Evolutionary conservation across 768 basidiomycete genomes (phyloP).

Genomic region (Fomitopsis serialis): DNA sequence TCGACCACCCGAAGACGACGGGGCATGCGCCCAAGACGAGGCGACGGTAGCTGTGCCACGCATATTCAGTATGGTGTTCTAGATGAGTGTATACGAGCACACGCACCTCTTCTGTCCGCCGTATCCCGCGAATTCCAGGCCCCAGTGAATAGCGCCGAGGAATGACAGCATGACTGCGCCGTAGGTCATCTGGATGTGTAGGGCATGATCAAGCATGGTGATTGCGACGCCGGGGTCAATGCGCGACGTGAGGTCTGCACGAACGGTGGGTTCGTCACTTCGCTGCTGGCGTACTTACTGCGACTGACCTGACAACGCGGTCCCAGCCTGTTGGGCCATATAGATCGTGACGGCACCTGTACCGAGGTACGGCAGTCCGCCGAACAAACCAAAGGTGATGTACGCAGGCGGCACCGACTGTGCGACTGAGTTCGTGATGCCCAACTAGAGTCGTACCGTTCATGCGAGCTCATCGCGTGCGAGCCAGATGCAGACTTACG

Average conservation of each 20-base stretch:
- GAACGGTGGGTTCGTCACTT: background rate
- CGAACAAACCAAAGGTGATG: conserved; percentile 73
- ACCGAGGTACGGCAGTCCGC: conserved; percentile 83
- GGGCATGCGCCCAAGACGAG: conserved; percentile 80
- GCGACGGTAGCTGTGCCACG: conserved; percentile 38
- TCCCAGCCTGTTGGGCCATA: conserved; percentile 73
- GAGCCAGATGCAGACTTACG: conserved; percentile 35
- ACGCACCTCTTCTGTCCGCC: conserved; percentile 74
- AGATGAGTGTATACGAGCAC: background rate
- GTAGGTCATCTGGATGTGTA: conserved; percentile 88
- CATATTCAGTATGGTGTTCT: background rate
- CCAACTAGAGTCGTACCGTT: conserved; percentile 40
- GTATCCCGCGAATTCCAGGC: conserved; percentile 86
- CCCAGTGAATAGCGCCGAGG: conserved; percentile 93
- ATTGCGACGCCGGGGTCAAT: conserved; percentile 78
- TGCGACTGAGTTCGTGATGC: conserved; percentile 72
- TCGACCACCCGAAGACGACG: conserved; percentile 84
- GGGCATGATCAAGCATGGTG: conserved; percentile 73
- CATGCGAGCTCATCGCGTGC: background rate
- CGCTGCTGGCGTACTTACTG: too few species aligned
- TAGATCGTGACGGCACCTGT: conserved; percentile 77
- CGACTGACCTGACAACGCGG: conserved; percentile 40
- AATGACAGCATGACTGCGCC: conserved; percentile 94
- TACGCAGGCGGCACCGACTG: conserved; percentile 73
- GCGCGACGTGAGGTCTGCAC: conserved; percentile 38